phyloP scores from a whole-genome alignment of 2,329 filamentous ascomycete species.

The Alternaria arbusti region DNA sequence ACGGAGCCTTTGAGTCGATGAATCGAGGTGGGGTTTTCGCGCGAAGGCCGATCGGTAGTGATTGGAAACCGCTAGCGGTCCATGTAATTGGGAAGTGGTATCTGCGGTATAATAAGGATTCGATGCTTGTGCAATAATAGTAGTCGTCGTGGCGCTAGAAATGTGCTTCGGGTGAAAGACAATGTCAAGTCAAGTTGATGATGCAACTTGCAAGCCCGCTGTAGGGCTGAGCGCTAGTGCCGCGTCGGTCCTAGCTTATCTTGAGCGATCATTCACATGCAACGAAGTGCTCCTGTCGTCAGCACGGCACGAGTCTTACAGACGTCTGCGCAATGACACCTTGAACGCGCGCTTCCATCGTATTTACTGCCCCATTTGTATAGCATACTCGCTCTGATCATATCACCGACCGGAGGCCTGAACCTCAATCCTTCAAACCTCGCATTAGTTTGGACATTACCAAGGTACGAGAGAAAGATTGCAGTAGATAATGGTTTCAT shows the following conservation, averaged over 20 bases:
- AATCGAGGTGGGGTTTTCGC: background rate
- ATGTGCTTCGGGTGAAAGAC: background rate
- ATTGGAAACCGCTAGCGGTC: constrained; percentile 1
- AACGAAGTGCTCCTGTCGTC: background rate
- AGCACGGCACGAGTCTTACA: background rate
- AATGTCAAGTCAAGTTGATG: constrained; percentile 10
- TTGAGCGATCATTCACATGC: background rate
- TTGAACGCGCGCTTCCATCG: background rate
- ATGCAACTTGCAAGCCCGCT: constrained; percentile 9
- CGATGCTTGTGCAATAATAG: background rate
- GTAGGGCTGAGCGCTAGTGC: constrained; percentile 14
- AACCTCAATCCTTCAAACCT: background rate
- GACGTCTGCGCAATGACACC: background rate
- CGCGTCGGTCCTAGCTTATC: background rate
- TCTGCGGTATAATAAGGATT: background rate
- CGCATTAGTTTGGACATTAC: background rate
- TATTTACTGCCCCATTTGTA: background rate
- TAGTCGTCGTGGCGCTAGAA: background rate
- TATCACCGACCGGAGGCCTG: background rate
- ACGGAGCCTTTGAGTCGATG: background rate
- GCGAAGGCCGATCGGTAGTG: background rate
- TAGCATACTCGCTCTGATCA: background rate
- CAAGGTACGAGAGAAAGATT: background rate
- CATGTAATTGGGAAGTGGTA: background rate
- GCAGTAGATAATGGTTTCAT: background rate